A percentile compares a stretch with the other conserved stretches of the same genome.
Conservation (phyloP, 2,329 filamentous ascomycete species). For the Diaporthe citriasiana region DNA sequence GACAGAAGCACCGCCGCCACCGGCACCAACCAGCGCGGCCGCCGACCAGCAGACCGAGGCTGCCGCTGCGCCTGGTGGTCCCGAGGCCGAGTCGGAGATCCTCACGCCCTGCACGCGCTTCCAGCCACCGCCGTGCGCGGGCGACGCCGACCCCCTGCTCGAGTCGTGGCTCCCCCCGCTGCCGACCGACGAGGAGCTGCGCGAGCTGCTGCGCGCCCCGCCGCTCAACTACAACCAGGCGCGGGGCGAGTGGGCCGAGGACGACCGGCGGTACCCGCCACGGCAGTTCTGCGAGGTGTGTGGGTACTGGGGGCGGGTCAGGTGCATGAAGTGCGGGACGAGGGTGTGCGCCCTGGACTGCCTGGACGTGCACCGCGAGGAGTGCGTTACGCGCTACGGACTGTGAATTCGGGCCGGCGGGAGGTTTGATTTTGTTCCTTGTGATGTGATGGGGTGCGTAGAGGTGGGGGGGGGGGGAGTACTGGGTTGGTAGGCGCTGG, state of each 20-base stretch:
- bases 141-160: constrained; percentile 71
- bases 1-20: constrained; percentile 52
- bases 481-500: neutral
- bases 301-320: constrained; percentile 84
- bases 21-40: constrained; percentile 2
- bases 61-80: constrained; percentile 47
- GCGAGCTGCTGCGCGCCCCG: constrained; percentile 73
- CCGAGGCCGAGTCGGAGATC: constrained; percentile 50
- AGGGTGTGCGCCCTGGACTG: constrained; percentile 84
- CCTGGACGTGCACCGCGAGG: constrained; percentile 78
- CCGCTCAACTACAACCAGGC: constrained; percentile 79
- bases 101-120: constrained; percentile 52
- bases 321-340: constrained; percentile 83
- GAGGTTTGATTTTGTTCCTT: neutral
- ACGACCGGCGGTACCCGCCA: constrained; percentile 46
- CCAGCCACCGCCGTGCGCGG: constrained; percentile 57
- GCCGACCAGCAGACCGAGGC: constrained; percentile 39
- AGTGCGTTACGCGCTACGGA: constrained; percentile 77
- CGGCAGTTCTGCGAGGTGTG: constrained; percentile 81
- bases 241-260: constrained; percentile 60
- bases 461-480: neutral
- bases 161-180: constrained; percentile 69
- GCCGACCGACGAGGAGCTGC: constrained; percentile 73
- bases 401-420: constrained; percentile 48
- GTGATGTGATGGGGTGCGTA: neutral